Percentiles rank a stretch among this genome's conserved stretches.
These are phyloP conservation scores for Ustilago sp. DNA, from an alignment of 1,284 basidiomycete genomes.

Conservation along the genomic window DNA sequence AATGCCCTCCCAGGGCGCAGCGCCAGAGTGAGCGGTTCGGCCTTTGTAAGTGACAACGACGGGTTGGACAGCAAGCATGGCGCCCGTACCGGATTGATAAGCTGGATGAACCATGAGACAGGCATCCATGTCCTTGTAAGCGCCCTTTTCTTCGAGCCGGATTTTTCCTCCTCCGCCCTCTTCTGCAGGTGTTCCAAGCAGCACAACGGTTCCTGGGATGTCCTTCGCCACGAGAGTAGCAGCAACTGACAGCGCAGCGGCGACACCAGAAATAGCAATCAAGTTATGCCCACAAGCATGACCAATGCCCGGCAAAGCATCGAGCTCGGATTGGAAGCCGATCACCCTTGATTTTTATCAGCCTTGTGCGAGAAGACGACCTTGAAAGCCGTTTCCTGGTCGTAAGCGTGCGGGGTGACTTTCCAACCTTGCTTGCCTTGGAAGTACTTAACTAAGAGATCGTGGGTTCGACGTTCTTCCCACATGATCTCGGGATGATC, in stretches of 20 bases:
- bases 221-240: slow-evolving; percentile 76
- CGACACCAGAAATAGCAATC: slow-evolving; percentile 84
- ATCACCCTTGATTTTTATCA: slow-evolving; percentile 46
- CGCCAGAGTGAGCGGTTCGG: slow-evolving; percentile 61
- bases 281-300: slow-evolving; percentile 87
- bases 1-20: slow-evolving; percentile 82
- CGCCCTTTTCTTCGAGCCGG: slow-evolving; percentile 78
- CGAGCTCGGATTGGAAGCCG: slow-evolving; percentile 77
- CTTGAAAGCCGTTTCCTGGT: slow-evolving; percentile 77
- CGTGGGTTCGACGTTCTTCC: slow-evolving; percentile 62
- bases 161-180: slow-evolving; percentile 84
- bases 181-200: slow-evolving; percentile 89
- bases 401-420: slow-evolving; percentile 64
- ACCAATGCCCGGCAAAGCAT: slow-evolving; percentile 69
- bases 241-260: slow-evolving; percentile 79
- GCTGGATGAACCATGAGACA: slow-evolving; percentile 77
- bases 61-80: slow-evolving; percentile 73
- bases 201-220: slow-evolving; percentile 79
- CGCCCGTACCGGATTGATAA: slow-evolving; percentile 71
- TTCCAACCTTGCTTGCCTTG: slow-evolving; percentile 54
- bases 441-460: slow-evolving; percentile 59
- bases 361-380: slow-evolving; percentile 74
- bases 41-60: slow-evolving; percentile 54
- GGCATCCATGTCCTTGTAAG: slow-evolving; percentile 80
- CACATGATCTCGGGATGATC: slow-evolving; percentile 68